Conservation (phyloP, 2,329 filamentous ascomycete species). For the Xylariaceae sp. region DNA sequence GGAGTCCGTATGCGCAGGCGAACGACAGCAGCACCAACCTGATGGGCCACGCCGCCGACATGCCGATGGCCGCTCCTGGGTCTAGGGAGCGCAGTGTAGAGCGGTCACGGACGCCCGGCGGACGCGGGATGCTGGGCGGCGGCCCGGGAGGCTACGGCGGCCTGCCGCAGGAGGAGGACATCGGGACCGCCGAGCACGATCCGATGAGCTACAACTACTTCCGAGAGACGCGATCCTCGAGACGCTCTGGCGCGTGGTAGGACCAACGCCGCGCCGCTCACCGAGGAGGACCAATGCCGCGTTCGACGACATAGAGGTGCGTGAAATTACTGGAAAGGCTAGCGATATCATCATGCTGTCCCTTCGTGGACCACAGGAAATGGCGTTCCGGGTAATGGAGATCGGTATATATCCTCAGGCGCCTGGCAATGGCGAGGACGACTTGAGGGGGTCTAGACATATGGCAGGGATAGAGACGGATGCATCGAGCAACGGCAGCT, state of each 20-base stretch:
- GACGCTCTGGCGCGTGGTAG: constrained; percentile 4
- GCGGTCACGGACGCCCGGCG: constrained; percentile 18
- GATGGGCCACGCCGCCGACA: constrained; percentile 44
- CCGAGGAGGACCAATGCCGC: too few relatives aligned
- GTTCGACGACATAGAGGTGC: not conserved
- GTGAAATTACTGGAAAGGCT: not conserved
- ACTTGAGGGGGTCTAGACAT: too few relatives aligned
- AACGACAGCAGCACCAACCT: constrained; percentile 49
- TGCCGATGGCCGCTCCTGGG: constrained; percentile 34
- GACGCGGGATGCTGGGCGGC: constrained; percentile 45
- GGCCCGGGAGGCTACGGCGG: constrained; percentile 53
- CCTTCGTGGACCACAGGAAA: not conserved
- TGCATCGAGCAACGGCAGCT: too few relatives aligned
- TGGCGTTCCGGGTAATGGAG: not conserved
- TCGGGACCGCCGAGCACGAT: constrained; percentile 27
- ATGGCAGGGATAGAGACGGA: too few relatives aligned
- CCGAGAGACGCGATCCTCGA: constrained; percentile 25
- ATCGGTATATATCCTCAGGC: not conserved
- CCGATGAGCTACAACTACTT: constrained; percentile 52
- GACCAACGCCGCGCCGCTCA: not conserved
- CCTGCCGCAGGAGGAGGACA: constrained; percentile 45
- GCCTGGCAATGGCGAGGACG: too few relatives aligned
- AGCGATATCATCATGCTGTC: not conserved
- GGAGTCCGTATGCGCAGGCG: constrained; percentile 41
- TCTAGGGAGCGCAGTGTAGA: constrained; percentile 27